Evolutionary conservation across 2,329 filamentous ascomycete genomes (phyloP), one percentile per base, ranked within the genome.

Genomic region (Calonectria hongkongensis): DNA sequence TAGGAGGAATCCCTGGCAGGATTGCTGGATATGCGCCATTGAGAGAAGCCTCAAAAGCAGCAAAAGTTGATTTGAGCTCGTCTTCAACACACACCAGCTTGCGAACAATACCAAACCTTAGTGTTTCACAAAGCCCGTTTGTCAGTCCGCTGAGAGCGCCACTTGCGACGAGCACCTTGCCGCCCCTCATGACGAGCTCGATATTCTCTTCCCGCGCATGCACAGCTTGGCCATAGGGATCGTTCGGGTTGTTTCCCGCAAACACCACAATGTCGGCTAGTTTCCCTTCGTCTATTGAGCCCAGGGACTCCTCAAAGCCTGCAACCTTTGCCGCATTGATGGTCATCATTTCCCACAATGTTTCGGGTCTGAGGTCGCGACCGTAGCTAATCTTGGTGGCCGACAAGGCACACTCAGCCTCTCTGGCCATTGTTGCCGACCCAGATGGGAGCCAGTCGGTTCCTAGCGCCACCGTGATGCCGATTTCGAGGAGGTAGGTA

Each of bases 391-490:
- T 9, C 10, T 68, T 33, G 2, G 54, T 68, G 21, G 50, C 54
- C 1, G 45, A 58, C 10, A 64, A 2, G 2, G 15, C 69, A 15
- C 69, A 71, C 3, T 25, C 39, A 27, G 69, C 69, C 56, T 71
- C 69, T 41, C 69, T 62, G 7, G 28, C 50, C 69, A 71, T 71
- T 45, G 69, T 71, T 2, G 69, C 69, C 0, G 69, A 71, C 9
- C 69, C 69, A 3, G 69, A 68, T 4, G 69, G 69, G 25, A 71
- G 45, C 69, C 69, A 71, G 30, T 71, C 69, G 12, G 69, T 71
- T 6, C 69, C 69, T 5, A 71, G 54, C 9, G 69, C 64, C 16
- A 71, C 69, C 2, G 63, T 71, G 56, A 71, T 68, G 45, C 68
- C 68, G 9, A 62, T 51, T 2, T 39, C 16, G 10, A 71, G 51